Conservation (phyloP, 257 asterid genomes). For the Jacaranda copaia region DNA sequence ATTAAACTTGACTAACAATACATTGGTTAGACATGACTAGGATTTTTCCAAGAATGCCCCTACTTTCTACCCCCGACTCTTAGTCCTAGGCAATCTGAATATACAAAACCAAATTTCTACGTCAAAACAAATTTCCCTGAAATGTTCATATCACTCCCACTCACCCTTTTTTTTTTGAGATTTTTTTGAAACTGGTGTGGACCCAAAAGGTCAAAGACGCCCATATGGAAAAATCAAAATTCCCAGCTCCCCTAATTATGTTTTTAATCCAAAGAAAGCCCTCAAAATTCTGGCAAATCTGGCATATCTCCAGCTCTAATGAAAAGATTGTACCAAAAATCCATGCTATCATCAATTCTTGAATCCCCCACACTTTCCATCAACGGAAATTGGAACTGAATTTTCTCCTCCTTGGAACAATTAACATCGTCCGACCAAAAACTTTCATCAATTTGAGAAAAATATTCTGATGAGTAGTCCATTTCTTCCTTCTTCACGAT, state of each 20-base stretch:
- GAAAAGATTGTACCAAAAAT: conserved; percentile 86
- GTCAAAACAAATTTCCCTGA: conserved; percentile 21
- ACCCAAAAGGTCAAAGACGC: conserved; percentile 31
- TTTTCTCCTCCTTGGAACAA: conserved; percentile 7
- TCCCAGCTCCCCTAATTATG: conserved; percentile 30
- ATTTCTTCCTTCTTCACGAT: conserved; percentile 49
- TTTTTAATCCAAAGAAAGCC: conserved; percentile 28
- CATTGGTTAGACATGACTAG: conserved; percentile 18
- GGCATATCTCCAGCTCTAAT: conserved; percentile 69
- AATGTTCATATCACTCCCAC: conserved; percentile 21
- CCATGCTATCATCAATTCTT: conserved; percentile 61
- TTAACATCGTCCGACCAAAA: conserved; percentile 56
- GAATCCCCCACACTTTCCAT: conserved; percentile 37
- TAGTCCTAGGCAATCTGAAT: conserved; percentile 31
- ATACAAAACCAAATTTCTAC: conserved; percentile 37
- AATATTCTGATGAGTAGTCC: conserved; percentile 54
- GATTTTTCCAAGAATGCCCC: conserved; percentile 22
- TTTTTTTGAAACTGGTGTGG: not conserved
- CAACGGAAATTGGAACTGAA: conserved; percentile 38
- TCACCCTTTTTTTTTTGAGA: not conserved
- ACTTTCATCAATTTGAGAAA: conserved; percentile 67
- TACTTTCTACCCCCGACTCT: not conserved
- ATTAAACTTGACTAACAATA: conserved; percentile 32
- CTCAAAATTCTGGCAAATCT: conserved; percentile 73
- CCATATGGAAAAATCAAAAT: conserved; percentile 26